These are phyloP conservation scores for Daldinia grandis DNA, from an alignment of 495 filamentous ascomycete species.

Conservation along the genomic window DNA sequence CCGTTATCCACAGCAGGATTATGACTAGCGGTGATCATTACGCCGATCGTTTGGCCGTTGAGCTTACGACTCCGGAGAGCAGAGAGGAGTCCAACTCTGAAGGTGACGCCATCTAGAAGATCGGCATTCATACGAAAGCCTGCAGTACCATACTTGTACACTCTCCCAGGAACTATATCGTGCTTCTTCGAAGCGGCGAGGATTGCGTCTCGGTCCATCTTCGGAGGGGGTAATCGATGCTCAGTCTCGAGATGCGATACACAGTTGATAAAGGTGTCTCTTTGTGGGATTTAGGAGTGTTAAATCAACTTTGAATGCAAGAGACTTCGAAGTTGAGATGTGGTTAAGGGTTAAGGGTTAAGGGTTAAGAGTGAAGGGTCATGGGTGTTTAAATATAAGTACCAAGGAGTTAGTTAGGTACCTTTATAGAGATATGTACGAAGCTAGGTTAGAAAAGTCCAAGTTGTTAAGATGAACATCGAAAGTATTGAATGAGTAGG, in stretches of 20 bases:
- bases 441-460: constrained; percentile 8
- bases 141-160: constrained; percentile 94
- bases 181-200: constrained; percentile 70
- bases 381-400: background rate
- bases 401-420: background rate
- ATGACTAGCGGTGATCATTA: constrained; percentile 99
- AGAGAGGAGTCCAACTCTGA: constrained; percentile 87
- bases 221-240: background rate
- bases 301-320: background rate
- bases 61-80: constrained; percentile 90
- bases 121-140: constrained; percentile 71
- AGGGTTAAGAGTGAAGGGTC: too few species aligned
- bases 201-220: constrained; percentile 54
- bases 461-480: constrained; percentile 6
- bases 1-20: constrained; percentile 98
- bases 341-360: background rate
- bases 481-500: constrained; percentile 4
- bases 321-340: background rate
- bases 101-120: constrained; percentile 88
- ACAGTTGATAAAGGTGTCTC: background rate
- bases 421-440: background rate
- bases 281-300: background rate
- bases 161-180: constrained; percentile 72
- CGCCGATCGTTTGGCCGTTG: constrained; percentile 87
- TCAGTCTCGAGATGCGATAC: constrained; percentile 3